Evolutionary conservation across 805 yeast species (phyloP).

Genomic region (Metschnikowia anglica): DNA sequence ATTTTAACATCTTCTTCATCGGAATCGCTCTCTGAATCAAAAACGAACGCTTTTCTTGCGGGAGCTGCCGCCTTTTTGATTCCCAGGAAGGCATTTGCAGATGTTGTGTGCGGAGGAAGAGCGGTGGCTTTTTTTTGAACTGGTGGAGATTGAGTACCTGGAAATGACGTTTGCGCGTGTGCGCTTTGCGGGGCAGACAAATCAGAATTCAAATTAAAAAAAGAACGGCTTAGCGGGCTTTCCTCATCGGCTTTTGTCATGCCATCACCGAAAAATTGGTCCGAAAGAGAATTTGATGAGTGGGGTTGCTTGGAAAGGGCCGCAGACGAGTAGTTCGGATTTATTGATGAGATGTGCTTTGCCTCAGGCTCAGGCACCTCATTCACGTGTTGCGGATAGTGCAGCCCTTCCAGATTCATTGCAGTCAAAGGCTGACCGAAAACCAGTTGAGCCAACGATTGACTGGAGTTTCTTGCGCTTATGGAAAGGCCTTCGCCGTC

Average conservation of each 20-base stretch:
- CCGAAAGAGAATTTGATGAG: constrained; percentile 39
- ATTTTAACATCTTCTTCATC: constrained; percentile 33
- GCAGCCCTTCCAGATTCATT: constrained; percentile 17
- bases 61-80: constrained; percentile 15
- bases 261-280: constrained; percentile 37
- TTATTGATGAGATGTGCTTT: constrained; percentile 28
- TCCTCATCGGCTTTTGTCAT: constrained; percentile 17
- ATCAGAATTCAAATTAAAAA: constrained; percentile 16
- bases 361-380: constrained; percentile 28
- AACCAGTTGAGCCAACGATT: constrained; percentile 43
- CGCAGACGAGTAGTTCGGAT: constrained; percentile 36
- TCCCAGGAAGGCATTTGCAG: constrained; percentile 43
- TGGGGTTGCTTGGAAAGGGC: constrained; percentile 43
- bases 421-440: constrained; percentile 28
- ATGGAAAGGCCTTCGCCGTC: constrained; percentile 40
- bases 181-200: constrained; percentile 2
- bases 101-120: constrained; percentile 43
- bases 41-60: constrained; percentile 31
- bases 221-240: constrained; percentile 15
- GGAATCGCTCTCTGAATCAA: constrained; percentile 38
- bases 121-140: constrained; percentile 39
- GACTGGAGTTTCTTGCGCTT: constrained; percentile 40
- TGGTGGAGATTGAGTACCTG: constrained; percentile 19
- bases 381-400: constrained; percentile 22
- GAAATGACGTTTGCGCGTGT: constrained; percentile 7